Evolutionary conservation across 2,329 filamentous ascomycete species (phyloP).

Genomic region (Neonectria hederae): DNA sequence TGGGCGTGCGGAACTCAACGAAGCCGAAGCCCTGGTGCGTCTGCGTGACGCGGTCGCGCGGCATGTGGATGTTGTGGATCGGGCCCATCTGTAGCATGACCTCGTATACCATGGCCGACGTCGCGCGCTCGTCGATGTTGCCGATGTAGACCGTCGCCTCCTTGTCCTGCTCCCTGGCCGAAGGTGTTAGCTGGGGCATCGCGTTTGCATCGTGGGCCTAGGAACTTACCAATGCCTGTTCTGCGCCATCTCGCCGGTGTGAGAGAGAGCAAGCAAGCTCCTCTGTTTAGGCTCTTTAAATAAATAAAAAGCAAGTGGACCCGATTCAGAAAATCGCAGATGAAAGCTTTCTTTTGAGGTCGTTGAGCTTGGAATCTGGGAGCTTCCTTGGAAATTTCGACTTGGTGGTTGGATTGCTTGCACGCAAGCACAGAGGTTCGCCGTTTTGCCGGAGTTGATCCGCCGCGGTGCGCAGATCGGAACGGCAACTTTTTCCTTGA

Average conservation of each 20-base stretch:
- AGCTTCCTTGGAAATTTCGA: slow-evolving; percentile 42
- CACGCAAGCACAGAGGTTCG: slow-evolving; percentile 13
- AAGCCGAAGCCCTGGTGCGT: slow-evolving; percentile 98
- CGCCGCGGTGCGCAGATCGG: slow-evolving; percentile 22
- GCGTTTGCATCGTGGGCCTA: neutral
- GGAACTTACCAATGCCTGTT: slow-evolving; percentile 74
- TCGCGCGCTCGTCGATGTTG: slow-evolving; percentile 96
- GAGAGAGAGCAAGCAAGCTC: slow-evolving; percentile 14
- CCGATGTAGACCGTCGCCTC: slow-evolving; percentile 98
- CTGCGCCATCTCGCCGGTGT: slow-evolving; percentile 68
- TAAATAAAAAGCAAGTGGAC: neutral
- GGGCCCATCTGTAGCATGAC: slow-evolving; percentile 98
- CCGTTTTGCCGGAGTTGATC: slow-evolving; percentile 45
- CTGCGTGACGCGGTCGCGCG: slow-evolving; percentile 97
- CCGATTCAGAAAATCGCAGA: slow-evolving; percentile 3
- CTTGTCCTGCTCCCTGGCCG: slow-evolving; percentile 89
- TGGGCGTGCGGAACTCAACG: slow-evolving; percentile 95
- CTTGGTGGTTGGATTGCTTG: slow-evolving; percentile 26
- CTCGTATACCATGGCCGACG: slow-evolving; percentile 92
- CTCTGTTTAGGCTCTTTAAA: neutral
- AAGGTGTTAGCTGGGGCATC: slow-evolving; percentile 24
- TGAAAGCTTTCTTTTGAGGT: slow-evolving; percentile 20
- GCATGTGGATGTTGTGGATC: slow-evolving; percentile 97
- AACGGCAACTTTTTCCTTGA: slow-evolving; percentile 41
- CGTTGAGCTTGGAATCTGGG: slow-evolving; percentile 5